Evolutionary conservation across 2,329 filamentous ascomycete species (phyloP).

Genomic region (Microdochium paspali): DNA sequence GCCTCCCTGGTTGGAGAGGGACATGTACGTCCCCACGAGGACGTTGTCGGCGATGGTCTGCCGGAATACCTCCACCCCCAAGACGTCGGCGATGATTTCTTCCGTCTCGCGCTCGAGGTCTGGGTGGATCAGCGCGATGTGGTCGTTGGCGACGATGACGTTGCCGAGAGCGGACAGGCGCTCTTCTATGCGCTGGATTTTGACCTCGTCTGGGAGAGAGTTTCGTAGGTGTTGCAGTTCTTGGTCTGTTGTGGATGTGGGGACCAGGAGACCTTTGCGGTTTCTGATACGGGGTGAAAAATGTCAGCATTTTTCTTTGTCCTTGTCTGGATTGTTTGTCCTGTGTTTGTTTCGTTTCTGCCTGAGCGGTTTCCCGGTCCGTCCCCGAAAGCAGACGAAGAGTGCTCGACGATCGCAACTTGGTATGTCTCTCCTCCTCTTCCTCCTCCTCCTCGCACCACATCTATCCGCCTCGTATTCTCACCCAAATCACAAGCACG

Average conservation of each 20-base stretch:
- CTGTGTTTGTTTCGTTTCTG: no score
- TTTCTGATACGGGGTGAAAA: constrained; percentile 47
- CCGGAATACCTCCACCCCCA: constrained; percentile 81
- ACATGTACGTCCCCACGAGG: constrained; percentile 93
- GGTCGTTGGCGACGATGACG: constrained; percentile 93
- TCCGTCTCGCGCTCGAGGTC: constrained; percentile 97
- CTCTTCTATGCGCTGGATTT: constrained; percentile 97
- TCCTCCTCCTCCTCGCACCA: no score
- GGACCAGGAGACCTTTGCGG: constrained; percentile 91
- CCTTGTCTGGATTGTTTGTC: no score
- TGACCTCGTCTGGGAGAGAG: constrained; percentile 80
- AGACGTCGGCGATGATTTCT: constrained; percentile 93
- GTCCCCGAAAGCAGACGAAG: no score
- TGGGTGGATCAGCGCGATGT: constrained; percentile 91
- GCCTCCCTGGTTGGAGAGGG: constrained; percentile 88
- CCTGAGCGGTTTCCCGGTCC: no score
- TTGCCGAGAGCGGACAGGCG: constrained; percentile 91
- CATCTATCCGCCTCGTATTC: no score
- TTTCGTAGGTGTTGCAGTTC: constrained; percentile 96
- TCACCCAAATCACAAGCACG: background rate
- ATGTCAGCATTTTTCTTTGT: no score
- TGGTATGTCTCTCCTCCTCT: no score
- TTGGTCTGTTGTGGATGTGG: constrained; percentile 93
- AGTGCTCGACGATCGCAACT: no score
- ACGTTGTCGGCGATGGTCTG: constrained; percentile 98